A percentile compares a stretch with the other conserved stretches of the same genome.
These are phyloP conservation scores for Backusella circina DNA, from an alignment of 192 early-diverging fungal genomes.

Conservation along the genomic window DNA sequence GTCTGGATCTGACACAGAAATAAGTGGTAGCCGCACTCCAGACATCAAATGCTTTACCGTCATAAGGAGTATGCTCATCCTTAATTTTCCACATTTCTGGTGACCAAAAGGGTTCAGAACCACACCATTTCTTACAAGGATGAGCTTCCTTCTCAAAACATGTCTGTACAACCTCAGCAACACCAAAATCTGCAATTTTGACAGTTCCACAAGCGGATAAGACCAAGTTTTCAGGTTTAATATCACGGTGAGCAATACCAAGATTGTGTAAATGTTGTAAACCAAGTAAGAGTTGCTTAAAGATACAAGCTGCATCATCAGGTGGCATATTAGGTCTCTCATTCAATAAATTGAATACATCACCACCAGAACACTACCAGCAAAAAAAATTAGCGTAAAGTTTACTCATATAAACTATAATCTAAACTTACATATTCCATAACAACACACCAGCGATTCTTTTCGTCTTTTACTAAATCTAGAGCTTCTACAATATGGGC, in stretches of 20 bases:
- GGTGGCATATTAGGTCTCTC: slow-evolving; percentile 56
- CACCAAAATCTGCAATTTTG: slow-evolving; percentile 99
- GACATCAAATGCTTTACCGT: slow-evolving; percentile 85
- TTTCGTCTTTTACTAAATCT: slow-evolving; percentile 93
- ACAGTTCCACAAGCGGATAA: slow-evolving; percentile 72
- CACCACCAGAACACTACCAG: slow-evolving; percentile 86
- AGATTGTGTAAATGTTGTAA: slow-evolving; percentile 88
- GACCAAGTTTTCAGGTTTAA: slow-evolving; percentile 89
- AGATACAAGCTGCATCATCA: slow-evolving; percentile 88
- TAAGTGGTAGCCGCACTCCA: slow-evolving; percentile 92
- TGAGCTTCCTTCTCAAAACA: slow-evolving; percentile 74
- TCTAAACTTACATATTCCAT: slow-evolving; percentile 56
- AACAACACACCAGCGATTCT: slow-evolving; percentile 78
- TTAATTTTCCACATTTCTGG: slow-evolving; percentile 82
- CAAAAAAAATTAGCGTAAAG: not conserved
- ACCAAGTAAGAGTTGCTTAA: slow-evolving; percentile 89
- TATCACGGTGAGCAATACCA: slow-evolving; percentile 94
- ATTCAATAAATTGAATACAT: slow-evolving; percentile 84
- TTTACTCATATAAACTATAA: not conserved
- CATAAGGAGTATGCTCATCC: slow-evolving; percentile 69
- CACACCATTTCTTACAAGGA: slow-evolving; percentile 86
- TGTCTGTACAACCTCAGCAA: slow-evolving; percentile 89
- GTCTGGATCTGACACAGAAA: slow-evolving; percentile 74
- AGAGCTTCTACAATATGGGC: slow-evolving; percentile 90
- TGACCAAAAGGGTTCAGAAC: slow-evolving; percentile 97